Base-by-base conservation (phyloP, 345 rosid species). In the Corymbia maculata region DNA sequence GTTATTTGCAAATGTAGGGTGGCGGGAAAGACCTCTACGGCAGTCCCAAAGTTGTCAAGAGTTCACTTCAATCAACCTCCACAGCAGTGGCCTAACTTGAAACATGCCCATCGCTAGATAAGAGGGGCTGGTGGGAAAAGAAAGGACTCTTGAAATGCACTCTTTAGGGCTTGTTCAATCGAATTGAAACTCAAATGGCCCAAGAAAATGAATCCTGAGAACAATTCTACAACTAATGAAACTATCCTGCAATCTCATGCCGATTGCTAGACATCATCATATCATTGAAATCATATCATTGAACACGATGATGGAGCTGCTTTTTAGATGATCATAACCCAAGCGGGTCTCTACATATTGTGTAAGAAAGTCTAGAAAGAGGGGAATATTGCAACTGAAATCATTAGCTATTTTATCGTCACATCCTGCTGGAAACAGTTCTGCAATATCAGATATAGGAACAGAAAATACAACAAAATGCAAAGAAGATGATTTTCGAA, bases 41-140 rank as follows among this genome's bases (percentile, higher is more conserved):
- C n/a, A n/a, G n/a, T n/a, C n/a, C n/a, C n/a, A n/a, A n/a, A n/a
- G n/a, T n/a, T n/a, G n/a, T n/a, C n/a, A n/a, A n/a, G n/a, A n/a
- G n/a, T n/a, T n/a, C n/a, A n/a, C n/a, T n/a, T n/a, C n/a, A n/a
- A n/a, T n/a, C n/a, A n/a, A n/a, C n/a, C n/a, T n/a, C n/a, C n/a
- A n/a, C n/a, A n/a, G n/a, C n/a, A n/a, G n/a, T n/a, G n/a, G 1
- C 22, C 8, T 6, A 7, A 16, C 17, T 0, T 8, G 7, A 1
- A 16, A 7, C 21, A 52, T 52, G 0, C 55, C 13, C 55, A 52
- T 21, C 55, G 42, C 42, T 36, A 36, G 42, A 19, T 53, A 13
- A 61, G 68, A 13, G 32, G n/a, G 66, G 14, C 30, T 26, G 66
- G 66, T 59, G 66, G 66, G 30, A 59, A 59, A 59, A 59, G 68